A percentile compares a stretch with the other conserved stretches of the same genome.
phyloP scores from a whole-genome alignment of 139 green algal genomes.

The Diplosphaera chodatii region DNA sequence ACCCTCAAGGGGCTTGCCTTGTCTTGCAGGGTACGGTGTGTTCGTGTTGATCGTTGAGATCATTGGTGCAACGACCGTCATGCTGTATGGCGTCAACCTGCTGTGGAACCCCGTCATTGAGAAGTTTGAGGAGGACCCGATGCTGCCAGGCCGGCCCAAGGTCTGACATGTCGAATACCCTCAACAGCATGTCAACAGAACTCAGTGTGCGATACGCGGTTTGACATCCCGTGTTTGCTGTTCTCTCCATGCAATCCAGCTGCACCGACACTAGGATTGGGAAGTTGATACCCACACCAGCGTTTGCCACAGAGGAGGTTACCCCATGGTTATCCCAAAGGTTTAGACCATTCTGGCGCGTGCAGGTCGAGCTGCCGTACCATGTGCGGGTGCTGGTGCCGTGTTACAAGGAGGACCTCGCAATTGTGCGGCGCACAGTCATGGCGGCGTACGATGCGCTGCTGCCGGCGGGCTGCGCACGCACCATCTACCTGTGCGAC shows the following conservation, averaged over 20 bases:
- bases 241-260: too few species aligned
- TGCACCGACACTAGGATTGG: too few species aligned
- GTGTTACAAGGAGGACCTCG: conserved; percentile 56
- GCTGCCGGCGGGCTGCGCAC: conserved; percentile 32
- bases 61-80: conserved; percentile 15
- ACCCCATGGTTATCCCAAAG: too few species aligned
- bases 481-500: conserved; percentile 52
- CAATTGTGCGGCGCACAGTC: conserved; percentile 46
- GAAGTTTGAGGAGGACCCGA: conserved; percentile 15
- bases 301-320: too few species aligned
- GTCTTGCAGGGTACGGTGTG: neutral
- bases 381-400: conserved; percentile 51
- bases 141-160: conserved; percentile 10
- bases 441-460: conserved; percentile 32
- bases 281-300: too few species aligned
- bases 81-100: conserved; percentile 25
- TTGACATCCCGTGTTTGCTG: too few species aligned
- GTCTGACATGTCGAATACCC: too few species aligned
- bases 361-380: conserved; percentile 35
- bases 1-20: too few species aligned
- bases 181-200: too few species aligned
- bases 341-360: too few species aligned
- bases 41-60: conserved; percentile 20
- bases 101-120: conserved; percentile 20
- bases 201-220: too few species aligned